Evolutionary conservation across 768 basidiomycete species (phyloP).

Genomic region (Gymnopilus junonius): DNA sequence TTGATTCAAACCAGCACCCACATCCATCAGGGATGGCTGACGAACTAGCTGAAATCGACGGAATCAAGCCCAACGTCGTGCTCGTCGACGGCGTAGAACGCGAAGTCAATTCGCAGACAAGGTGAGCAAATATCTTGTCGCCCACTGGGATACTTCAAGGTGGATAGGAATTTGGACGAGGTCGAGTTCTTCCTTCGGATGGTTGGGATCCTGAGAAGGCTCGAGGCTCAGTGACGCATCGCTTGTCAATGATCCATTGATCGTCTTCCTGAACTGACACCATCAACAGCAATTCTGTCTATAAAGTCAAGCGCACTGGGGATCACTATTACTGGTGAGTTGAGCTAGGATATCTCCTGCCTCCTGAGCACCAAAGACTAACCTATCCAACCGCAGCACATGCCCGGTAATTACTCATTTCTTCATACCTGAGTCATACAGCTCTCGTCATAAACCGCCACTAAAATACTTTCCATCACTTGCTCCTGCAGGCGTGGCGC

Average conservation of each 20-base stretch:
- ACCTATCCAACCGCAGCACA: conserved; percentile 19
- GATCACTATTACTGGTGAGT: conserved; percentile 45
- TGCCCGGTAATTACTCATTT: conserved; percentile 29
- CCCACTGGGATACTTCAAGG: neutral
- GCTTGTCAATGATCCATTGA: conserved; percentile 9
- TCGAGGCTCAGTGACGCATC: conserved; percentile 20
- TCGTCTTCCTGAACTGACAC: conserved; percentile 4
- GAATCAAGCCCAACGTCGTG: conserved; percentile 51
- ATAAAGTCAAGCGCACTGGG: conserved; percentile 46
- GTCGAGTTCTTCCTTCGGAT: neutral
- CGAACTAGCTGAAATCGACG: conserved; percentile 55
- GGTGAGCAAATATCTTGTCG: conserved; percentile 26
- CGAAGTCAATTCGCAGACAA: conserved; percentile 46
- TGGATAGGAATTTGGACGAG: neutral
- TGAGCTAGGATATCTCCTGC: neutral
- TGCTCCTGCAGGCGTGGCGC: conserved; percentile 29
- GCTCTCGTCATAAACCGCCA: neutral
- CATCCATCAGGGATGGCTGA: conserved; percentile 29
- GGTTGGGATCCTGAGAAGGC: neutral
- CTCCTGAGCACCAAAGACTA: neutral
- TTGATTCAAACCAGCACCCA: conserved; percentile 12
- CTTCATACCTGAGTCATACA: conserved; percentile 1
- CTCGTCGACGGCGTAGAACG: conserved; percentile 52
- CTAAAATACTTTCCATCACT: conserved; percentile 10
- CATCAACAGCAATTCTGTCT: conserved; percentile 39